A percentile compares a stretch with the other conserved stretches of the same genome.
phyloP scores from a whole-genome alignment of 2,329 filamentous ascomycete genomes.

The Aspergillus persii region DNA sequence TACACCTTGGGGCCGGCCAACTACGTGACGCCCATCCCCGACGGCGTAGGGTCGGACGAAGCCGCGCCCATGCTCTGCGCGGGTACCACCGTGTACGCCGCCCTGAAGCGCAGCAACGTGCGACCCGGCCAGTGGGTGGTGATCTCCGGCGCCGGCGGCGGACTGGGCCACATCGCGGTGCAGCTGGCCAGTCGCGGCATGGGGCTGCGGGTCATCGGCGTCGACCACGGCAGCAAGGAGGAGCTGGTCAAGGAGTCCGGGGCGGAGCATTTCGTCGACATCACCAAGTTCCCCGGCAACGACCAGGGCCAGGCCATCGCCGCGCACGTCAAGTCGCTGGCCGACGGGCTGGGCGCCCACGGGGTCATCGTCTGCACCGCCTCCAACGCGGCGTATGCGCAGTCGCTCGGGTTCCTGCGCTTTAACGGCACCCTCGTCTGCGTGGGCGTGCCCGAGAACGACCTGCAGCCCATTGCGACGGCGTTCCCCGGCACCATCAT shows the following conservation, averaged over 20 bases:
- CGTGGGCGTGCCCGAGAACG: constrained; percentile 52
- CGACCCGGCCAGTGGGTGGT: constrained; percentile 61
- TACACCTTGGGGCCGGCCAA: constrained; percentile 63
- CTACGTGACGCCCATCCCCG: constrained; percentile 70
- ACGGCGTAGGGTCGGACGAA: constrained; percentile 55
- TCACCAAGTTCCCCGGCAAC: constrained; percentile 51
- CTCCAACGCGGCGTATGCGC: constrained; percentile 51
- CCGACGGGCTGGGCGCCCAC: constrained; percentile 59
- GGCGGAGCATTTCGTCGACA: constrained; percentile 64
- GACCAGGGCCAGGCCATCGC: constrained; percentile 50
- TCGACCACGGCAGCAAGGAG: constrained; percentile 64
- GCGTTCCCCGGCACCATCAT: constrained; percentile 46
- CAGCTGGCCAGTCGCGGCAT: constrained; percentile 61
- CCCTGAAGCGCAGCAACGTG: constrained; percentile 60
- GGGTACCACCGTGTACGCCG: constrained; percentile 66
- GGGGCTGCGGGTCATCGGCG: constrained; percentile 63
- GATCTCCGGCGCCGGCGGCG: constrained; percentile 60
- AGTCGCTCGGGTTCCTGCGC: constrained; percentile 48
- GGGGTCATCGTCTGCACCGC: constrained; percentile 59
- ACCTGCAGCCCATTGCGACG: constrained; percentile 44
- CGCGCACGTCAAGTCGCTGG: constrained; percentile 56
- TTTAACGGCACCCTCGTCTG: constrained; percentile 53
- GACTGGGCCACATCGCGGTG: constrained; percentile 63
- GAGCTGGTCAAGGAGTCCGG: constrained; percentile 58
- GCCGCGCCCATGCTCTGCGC: constrained; percentile 69